Conservation (phyloP, 1,284 basidiomycete species). For the Mrakiaceae sp. region DNA sequence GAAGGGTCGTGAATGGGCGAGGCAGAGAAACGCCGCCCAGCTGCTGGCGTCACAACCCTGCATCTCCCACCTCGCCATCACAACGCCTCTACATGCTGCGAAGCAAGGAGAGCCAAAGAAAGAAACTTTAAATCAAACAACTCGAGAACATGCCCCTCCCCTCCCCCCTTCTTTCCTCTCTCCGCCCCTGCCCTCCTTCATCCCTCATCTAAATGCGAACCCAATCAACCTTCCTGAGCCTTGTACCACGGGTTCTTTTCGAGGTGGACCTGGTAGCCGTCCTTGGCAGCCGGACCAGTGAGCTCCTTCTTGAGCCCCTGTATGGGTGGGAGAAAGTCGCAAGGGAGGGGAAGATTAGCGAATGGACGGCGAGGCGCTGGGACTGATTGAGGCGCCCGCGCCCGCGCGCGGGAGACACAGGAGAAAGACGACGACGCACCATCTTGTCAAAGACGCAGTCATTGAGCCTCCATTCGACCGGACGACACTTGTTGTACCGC, state of each 20-base stretch:
- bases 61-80: too few relatives aligned
- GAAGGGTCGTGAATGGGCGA: too few relatives aligned
- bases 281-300: not conserved
- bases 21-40: too few relatives aligned
- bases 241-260: not conserved
- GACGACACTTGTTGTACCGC: constrained; percentile 86
- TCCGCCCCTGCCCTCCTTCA: not conserved
- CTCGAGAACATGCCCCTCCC: not conserved
- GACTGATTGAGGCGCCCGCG: not conserved
- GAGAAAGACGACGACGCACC: constrained; percentile 40
- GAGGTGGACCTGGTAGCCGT: not conserved
- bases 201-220: not conserved
- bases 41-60: too few relatives aligned
- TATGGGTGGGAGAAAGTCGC: not conserved
- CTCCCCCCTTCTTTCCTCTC: not conserved
- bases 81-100: not conserved
- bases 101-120: not conserved
- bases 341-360: not conserved
- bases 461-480: constrained; percentile 81
- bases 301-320: constrained; percentile 6
- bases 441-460: constrained; percentile 95
- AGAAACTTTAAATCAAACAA: not conserved
- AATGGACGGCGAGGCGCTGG: not conserved
- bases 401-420: not conserved
- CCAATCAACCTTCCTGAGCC: not conserved